A percentile compares a stretch with the other conserved stretches of the same genome.
Evolutionary conservation across 768 basidiomycete species (phyloP).

Genomic region (Lentinula lateritia): DNA sequence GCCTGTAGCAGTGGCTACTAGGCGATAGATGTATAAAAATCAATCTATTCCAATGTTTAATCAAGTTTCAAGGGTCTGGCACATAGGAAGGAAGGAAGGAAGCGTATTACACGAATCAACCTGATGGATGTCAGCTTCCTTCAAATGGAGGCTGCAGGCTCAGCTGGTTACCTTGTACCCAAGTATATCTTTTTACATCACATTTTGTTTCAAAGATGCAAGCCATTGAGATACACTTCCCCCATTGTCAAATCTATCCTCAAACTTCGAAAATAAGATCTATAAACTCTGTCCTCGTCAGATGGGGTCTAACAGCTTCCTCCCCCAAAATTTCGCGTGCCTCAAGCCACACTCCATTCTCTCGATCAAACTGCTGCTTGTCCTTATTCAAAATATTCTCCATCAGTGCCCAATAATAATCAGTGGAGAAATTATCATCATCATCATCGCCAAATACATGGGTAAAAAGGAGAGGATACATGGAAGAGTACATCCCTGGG

Average conservation of each 20-base stretch:
- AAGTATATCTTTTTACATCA: not conserved
- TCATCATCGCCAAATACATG: conserved; percentile 7
- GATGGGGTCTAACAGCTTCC: not conserved
- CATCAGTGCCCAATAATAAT: conserved; percentile 8
- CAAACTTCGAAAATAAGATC: conserved; percentile 3
- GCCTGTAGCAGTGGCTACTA: too few relatives aligned
- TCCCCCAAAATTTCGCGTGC: conserved; percentile 4
- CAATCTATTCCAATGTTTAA: too few relatives aligned
- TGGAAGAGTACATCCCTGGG: conserved; percentile 1
- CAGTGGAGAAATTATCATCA: conserved; percentile 2
- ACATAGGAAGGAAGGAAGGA: too few relatives aligned
- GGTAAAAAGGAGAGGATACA: conserved; percentile 6
- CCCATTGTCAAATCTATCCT: not conserved
- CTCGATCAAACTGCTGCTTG: conserved; percentile 1
- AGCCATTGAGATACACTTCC: conserved; percentile 5
- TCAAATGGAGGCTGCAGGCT: too few relatives aligned
- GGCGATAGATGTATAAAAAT: too few relatives aligned
- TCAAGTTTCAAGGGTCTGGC: too few relatives aligned
- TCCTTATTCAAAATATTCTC: not conserved
- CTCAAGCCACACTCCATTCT: conserved; percentile 5
- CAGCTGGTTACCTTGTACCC: not conserved
- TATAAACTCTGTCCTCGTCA: conserved; percentile 1
- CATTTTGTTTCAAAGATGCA: not conserved
- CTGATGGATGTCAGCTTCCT: too few relatives aligned
- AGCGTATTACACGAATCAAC: too few relatives aligned